Base-by-base conservation (phyloP, 441 rosid genomes). In the Corymbia calophylla region DNA sequence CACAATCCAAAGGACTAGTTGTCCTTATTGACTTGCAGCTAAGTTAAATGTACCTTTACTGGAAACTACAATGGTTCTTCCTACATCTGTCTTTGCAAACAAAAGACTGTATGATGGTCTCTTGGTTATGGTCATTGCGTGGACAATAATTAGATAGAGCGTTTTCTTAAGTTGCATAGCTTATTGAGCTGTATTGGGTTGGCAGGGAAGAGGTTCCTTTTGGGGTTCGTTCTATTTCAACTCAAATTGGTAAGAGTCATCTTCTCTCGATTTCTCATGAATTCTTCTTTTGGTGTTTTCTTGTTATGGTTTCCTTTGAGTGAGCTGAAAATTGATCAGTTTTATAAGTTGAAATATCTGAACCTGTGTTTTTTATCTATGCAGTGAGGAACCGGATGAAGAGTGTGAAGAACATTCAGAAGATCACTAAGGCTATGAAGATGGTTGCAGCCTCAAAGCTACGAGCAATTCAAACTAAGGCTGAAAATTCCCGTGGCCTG, bases 371-470 rank as follows among this genome's bases (percentile, higher is more conserved):
- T 60, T 64, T 73, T 68, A 47, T 29, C 62, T 89, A 27, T 94
- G 95, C 95, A 98, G 99, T 98, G 89, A 94, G 99, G 89, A 96
- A 97, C 90, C 93, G 99, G 58, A 98, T 98, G 99, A 98, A 98
- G 97, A 98, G 99, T 96, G 94, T 98, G 48, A 96, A 93, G 95
- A 98, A 96, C 92, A 98, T 97, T 90, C 99, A 98, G 92, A 98
- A 98, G 92, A 98, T 98, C 90, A 97, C 99, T 23, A 98, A 98
- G 95, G 99, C 99, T n/a, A 98, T 98, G 99, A 98, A 98, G 96
- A 98, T 98, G 99, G 99, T 98, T 95, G 99, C 99, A 88, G 99
- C 99, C 91, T 98, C 99, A 48, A 98, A 98, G 96, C 93, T 98
- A 53, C 95, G 99, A 86, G 96, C 95, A 86, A 93, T 97, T 93